Evolutionary conservation across 345 rosid species (phyloP).

Genomic region (Mercurialis annua): DNA sequence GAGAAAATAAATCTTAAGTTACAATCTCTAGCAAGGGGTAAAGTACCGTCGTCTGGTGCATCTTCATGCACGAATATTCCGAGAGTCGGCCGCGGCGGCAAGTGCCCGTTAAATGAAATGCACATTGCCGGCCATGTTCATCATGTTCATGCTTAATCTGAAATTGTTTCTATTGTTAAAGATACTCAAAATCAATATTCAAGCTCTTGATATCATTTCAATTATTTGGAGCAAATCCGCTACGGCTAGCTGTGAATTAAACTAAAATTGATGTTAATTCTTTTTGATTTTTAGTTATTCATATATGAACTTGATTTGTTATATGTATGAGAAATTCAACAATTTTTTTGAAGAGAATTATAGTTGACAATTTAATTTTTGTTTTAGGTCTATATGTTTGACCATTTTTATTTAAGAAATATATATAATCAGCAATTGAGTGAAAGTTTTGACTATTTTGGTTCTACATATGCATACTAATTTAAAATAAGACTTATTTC

Average conservation of each 20-base stretch:
- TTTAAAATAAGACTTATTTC: too few relatives aligned
- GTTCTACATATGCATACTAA: too few relatives aligned
- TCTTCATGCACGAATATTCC: conserved; percentile 42
- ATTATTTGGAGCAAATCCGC: not conserved
- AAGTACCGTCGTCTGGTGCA: conserved; percentile 27
- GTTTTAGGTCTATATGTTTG: too few relatives aligned
- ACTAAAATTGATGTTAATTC: not conserved
- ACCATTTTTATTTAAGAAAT: too few relatives aligned
- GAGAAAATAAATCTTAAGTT: not conserved
- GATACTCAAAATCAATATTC: conserved; percentile 11
- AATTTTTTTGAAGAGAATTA: too few relatives aligned
- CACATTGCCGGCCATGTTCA: conserved; percentile 18
- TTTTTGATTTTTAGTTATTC: too few relatives aligned
- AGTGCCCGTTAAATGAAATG: conserved; percentile 30
- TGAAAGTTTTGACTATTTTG: too few relatives aligned
- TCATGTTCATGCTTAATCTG: conserved; percentile 14
- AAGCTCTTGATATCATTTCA: not conserved
- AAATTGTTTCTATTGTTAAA: not conserved
- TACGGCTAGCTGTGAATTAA: not conserved
- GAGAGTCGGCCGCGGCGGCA: conserved; percentile 25
- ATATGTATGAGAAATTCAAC: too few relatives aligned
- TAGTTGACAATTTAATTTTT: too few relatives aligned
- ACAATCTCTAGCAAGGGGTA: conserved; percentile 38
- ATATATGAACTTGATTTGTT: not conserved
- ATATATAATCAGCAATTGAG: too few relatives aligned